phyloP scores from a whole-genome alignment of 116 monocot species.

The Iris pallida region DNA sequence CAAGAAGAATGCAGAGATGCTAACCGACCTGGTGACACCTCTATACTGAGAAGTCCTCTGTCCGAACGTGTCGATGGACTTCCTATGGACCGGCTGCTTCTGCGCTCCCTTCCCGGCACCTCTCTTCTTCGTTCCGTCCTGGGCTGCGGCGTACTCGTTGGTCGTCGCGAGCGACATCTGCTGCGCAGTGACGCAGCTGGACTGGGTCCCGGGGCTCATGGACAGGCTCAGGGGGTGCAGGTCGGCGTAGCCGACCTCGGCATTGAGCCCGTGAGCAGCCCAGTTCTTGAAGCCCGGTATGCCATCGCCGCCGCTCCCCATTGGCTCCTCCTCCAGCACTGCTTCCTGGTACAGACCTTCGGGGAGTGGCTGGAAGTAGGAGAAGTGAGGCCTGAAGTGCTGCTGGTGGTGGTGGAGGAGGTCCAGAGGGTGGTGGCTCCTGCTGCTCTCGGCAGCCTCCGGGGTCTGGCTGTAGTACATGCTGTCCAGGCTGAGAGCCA shows the following conservation, averaged over 20 bases:
- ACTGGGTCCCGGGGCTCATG: conserved; percentile 84
- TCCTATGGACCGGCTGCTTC: conserved; percentile 91
- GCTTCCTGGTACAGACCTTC: conserved; percentile 41
- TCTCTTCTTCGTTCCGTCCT: conserved; percentile 53
- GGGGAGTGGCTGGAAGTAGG: conserved; percentile 65
- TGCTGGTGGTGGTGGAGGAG: conserved; percentile 21
- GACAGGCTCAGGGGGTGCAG: conserved; percentile 74
- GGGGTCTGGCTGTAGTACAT: conserved; percentile 55
- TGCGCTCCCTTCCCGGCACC: conserved; percentile 46
- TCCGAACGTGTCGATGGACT: conserved; percentile 95
- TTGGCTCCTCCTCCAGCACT: conserved; percentile 25
- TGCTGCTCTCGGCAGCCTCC: conserved; percentile 24
- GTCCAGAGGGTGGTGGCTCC: conserved; percentile 19
- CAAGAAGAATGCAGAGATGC: neutral
- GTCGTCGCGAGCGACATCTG: conserved; percentile 25
- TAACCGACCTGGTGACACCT: conserved; percentile 82
- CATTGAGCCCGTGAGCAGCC: conserved; percentile 25
- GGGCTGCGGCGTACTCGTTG: conserved; percentile 24
- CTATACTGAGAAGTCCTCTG: conserved; percentile 97
- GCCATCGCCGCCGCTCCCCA: conserved; percentile 3
- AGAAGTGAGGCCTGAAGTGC: conserved; percentile 28
- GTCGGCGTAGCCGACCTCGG: conserved; percentile 55
- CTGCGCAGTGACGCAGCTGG: conserved; percentile 61
- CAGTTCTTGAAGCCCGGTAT: conserved; percentile 37
- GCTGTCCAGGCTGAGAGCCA: conserved; percentile 79